These are phyloP conservation scores for Pezicula neosporulosa DNA, from an alignment of 2,329 filamentous ascomycete species.

Conservation along the genomic window DNA sequence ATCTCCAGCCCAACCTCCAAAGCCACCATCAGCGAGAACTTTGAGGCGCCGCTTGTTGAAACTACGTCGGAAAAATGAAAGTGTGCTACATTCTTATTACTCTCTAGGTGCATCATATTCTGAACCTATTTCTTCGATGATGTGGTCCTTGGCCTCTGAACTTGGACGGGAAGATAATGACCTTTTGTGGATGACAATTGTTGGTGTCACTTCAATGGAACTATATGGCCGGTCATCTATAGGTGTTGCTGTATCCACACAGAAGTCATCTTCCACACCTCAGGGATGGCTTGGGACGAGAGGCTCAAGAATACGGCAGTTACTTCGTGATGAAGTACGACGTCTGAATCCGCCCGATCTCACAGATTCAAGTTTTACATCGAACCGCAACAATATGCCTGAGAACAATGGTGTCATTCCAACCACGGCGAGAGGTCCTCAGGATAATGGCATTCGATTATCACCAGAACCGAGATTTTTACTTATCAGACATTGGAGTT, in stretches of 20 bases:
- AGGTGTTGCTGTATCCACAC: conserved; percentile 63
- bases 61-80: conserved; percentile 74
- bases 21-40: conserved; percentile 65
- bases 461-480: conserved; percentile 93
- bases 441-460: conserved; percentile 86
- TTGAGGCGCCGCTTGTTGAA: conserved; percentile 71
- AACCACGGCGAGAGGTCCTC: conserved; percentile 82
- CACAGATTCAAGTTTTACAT: conserved; percentile 47
- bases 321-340: conserved; percentile 89
- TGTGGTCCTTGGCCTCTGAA: conserved; percentile 93
- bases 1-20: conserved; percentile 54
- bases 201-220: conserved; percentile 92
- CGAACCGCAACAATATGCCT: conserved; percentile 57
- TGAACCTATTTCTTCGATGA: conserved; percentile 89
- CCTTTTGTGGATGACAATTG: conserved; percentile 89
- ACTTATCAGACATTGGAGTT: conserved; percentile 90
- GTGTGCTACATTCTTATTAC: conserved; percentile 78
- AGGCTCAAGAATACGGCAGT: conserved; percentile 78
- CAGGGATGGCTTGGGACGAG: conserved; percentile 79
- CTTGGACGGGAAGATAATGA: conserved; percentile 96
- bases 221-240: conserved; percentile 84
- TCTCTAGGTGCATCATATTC: conserved; percentile 84
- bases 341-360: conserved; percentile 81
- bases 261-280: conserved; percentile 50
- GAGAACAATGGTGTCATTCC: conserved; percentile 81